A percentile compares a stretch with the other conserved stretches of the same genome.
Evolutionary conservation across 805 yeast genomes (phyloP).

Genomic region (Brettanomyces naardenensis): DNA sequence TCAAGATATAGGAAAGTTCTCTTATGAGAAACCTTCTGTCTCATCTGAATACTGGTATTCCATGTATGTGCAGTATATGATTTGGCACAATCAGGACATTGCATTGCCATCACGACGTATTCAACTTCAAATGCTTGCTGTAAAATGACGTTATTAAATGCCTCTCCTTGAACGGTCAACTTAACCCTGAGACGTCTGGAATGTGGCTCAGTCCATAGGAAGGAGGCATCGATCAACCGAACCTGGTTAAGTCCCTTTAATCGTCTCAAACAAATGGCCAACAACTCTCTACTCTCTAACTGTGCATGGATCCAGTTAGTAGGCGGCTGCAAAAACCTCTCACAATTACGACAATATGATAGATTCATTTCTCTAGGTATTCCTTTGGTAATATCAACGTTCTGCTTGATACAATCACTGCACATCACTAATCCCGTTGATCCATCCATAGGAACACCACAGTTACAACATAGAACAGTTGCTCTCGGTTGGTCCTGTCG

Average conservation of each 20-base stretch:
- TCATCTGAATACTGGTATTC: constrained; percentile 95
- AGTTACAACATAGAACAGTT: constrained; percentile 93
- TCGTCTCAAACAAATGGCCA: constrained; percentile 84
- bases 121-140: constrained; percentile 95
- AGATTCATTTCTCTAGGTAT: constrained; percentile 90
- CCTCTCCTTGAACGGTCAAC: constrained; percentile 94
- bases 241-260: constrained; percentile 83
- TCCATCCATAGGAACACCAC: constrained; percentile 98
- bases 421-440: constrained; percentile 91
- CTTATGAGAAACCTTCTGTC: constrained; percentile 96
- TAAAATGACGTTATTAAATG: constrained; percentile 81
- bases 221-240: constrained; percentile 85
- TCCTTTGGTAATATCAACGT: constrained; percentile 90
- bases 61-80: constrained; percentile 95
- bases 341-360: constrained; percentile 96
- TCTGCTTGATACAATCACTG: constrained; percentile 90
- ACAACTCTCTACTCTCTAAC: constrained; percentile 83
- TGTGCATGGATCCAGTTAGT: constrained; percentile 87
- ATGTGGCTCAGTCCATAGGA: constrained; percentile 99
- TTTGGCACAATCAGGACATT: constrained; percentile 98
- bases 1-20: constrained; percentile 93
- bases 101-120: constrained; percentile 88
- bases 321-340: constrained; percentile 92
- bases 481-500: constrained; percentile 34
- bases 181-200: constrained; percentile 89